Base-by-base conservation (phyloP, 495 filamentous ascomycete species). In the Haplographium delicatum region DNA sequence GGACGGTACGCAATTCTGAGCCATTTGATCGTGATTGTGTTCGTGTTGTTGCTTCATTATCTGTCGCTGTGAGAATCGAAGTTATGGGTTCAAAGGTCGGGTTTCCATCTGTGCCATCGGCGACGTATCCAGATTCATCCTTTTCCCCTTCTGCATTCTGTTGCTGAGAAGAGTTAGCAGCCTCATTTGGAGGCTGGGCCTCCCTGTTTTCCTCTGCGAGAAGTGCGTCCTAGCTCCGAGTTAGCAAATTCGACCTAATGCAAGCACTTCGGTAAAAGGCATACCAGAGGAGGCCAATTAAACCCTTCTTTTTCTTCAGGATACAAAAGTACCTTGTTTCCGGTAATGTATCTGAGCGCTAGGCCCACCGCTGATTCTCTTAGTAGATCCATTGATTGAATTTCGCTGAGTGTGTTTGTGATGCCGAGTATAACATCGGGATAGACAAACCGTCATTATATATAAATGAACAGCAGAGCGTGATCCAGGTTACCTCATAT, bases 311-410 rank as follows among this genome's bases (percentile, higher is more conserved):
- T 61, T 47, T 80, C 76, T 63, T 81, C 75, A 5, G 74, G 74
- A 39, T 80, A 81, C 52, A 70, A 61, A 20, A 79, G 60, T 38
- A 71, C 49, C 53, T 65, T 69, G 53, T 76, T 76, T 2, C 65
- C 57, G 1, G 70, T 74, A 24, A 76, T 13, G 37, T 65, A 67
- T 20, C 76, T 70, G 38, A 80, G 61, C 28, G 74, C 20, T 49
- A 78, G 74, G 45, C 76, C 78, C 15, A 76, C 49, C 8, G 74
- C 66, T 45, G 76, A 65, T 43, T 79, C 76, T 44, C 78, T 65
- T 41, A 75, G 51, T 27, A 75, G 54, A 51, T 60, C 52, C 53
- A 47, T 46, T n/a, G n/a, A n/a, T n/a, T n/a, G n/a, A n/a, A n/a
- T n/a, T n/a, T n/a, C n/a, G n/a, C n/a, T n/a, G n/a, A n/a, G n/a